Conservation (phyloP, 441 rosid species). For the Eutrema salsugineum region DNA sequence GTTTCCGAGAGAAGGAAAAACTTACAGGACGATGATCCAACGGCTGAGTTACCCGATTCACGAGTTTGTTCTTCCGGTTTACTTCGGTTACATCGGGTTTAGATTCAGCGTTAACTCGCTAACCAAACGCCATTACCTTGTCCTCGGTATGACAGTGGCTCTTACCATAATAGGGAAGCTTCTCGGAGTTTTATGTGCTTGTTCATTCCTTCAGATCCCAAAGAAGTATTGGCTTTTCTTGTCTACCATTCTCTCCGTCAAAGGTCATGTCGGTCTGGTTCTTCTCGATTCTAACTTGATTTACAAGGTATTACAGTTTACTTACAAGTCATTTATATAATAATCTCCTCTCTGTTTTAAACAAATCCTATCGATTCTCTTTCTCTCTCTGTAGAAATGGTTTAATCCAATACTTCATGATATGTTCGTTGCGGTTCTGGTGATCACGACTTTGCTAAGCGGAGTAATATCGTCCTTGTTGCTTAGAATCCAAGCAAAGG, state of each 20-base stretch:
- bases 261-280: constrained; percentile 69
- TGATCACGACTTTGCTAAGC: constrained; percentile 51
- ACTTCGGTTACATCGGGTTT: constrained; percentile 76
- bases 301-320: constrained; percentile 17
- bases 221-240: constrained; percentile 49
- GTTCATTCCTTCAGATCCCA: constrained; percentile 50
- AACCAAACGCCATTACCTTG: constrained; percentile 23
- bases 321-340: neutral
- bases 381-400: constrained; percentile 35
- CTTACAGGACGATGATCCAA: constrained; percentile 57
- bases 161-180: constrained; percentile 50
- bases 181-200: constrained; percentile 55
- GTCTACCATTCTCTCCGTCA: constrained; percentile 55
- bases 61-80: constrained; percentile 78
- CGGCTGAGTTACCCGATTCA: constrained; percentile 63
- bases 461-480: constrained; percentile 49
- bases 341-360: neutral
- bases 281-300: constrained; percentile 32
- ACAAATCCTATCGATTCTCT: neutral
- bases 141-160: constrained; percentile 31
- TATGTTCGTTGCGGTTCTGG: constrained; percentile 45
- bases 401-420: constrained; percentile 40
- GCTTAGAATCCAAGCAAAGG: constrained; percentile 38
- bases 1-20: constrained; percentile 85
- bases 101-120: constrained; percentile 39